phyloP scores from a whole-genome alignment of 495 filamentous ascomycete species.

The Penicillium waksmanii region DNA sequence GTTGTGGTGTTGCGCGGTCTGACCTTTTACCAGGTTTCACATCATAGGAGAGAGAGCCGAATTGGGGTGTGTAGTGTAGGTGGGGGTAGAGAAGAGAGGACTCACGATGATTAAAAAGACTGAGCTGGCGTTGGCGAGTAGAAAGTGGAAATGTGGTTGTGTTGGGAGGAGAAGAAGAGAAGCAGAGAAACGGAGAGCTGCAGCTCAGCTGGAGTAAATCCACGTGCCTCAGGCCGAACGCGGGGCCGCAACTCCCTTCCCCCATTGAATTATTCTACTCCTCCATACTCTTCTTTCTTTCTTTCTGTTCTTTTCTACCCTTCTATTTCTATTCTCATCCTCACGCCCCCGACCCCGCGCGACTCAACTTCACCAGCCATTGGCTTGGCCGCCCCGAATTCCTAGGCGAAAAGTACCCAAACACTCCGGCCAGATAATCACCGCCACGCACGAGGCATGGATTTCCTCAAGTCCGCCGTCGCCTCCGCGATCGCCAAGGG shows the following conservation, averaged over 20 bases:
- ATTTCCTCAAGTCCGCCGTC: slow-evolving; percentile 96
- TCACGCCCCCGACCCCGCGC: background rate
- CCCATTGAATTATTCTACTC: background rate
- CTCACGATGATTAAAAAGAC: background rate
- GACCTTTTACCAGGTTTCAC: slow-evolving; percentile 67
- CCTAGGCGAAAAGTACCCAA: slow-evolving; percentile 11
- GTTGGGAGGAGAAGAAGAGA: background rate
- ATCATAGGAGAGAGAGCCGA: slow-evolving; percentile 54
- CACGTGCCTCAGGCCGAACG: slow-evolving; percentile 25
- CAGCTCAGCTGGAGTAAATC: background rate
- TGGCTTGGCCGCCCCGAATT: slow-evolving; percentile 1
- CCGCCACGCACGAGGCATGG: slow-evolving; percentile 65
- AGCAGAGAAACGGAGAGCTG: background rate
- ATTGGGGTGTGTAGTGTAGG: slow-evolving; percentile 6
- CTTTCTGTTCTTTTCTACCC: background rate
- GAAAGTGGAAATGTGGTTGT: background rate
- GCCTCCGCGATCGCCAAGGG: slow-evolving; percentile 95
- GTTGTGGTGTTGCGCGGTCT: slow-evolving; percentile 42
- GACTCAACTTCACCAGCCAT: slow-evolving; percentile 4
- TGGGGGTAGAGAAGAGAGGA: slow-evolving; percentile 1
- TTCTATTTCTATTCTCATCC: background rate
- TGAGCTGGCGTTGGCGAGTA: background rate
- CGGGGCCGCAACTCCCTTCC: slow-evolving; percentile 19
- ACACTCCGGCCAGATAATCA: slow-evolving; percentile 3
- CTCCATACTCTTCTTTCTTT: background rate